These are phyloP conservation scores for Dryadomyces quercivorus DNA, from an alignment of 2,329 filamentous ascomycete species.

Conservation along the genomic window DNA sequence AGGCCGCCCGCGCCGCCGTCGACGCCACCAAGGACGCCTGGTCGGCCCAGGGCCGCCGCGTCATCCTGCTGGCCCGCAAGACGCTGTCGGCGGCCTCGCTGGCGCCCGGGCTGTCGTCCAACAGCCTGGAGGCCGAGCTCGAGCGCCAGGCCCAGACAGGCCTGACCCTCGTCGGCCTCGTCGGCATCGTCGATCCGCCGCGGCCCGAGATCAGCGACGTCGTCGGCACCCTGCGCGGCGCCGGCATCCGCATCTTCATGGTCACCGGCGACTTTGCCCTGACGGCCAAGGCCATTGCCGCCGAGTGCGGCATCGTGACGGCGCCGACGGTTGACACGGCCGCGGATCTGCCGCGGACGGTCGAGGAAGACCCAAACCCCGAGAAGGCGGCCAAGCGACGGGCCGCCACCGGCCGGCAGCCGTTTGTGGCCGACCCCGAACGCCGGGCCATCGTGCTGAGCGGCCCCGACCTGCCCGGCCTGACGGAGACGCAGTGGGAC, in stretches of 20 bases:
- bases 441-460: slow-evolving; percentile 47
- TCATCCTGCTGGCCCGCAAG: slow-evolving; percentile 55
- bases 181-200: slow-evolving; percentile 69
- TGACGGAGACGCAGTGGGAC: slow-evolving; percentile 60
- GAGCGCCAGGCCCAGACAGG: slow-evolving; percentile 39
- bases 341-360: slow-evolving; percentile 25
- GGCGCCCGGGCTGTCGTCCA: slow-evolving; percentile 27
- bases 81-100: slow-evolving; percentile 29
- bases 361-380: too few relatives aligned
- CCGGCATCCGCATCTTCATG: slow-evolving; percentile 69
- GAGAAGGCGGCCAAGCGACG: too few relatives aligned
- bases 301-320: slow-evolving; percentile 54
- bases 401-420: neutral
- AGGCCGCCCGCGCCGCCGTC: slow-evolving; percentile 30
- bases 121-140: slow-evolving; percentile 45
- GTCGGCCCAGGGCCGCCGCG: slow-evolving; percentile 56
- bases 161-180: slow-evolving; percentile 59
- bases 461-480: slow-evolving; percentile 50
- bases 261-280: slow-evolving; percentile 70
- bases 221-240: slow-evolving; percentile 52
- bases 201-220: slow-evolving; percentile 59
- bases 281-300: slow-evolving; percentile 61
- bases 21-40: slow-evolving; percentile 53
- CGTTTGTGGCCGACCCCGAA: slow-evolving; percentile 6
- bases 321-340: slow-evolving; percentile 38